Evolutionary conservation across 1,284 basidiomycete genomes (phyloP).

Genomic region (Trametes pubescens): DNA sequence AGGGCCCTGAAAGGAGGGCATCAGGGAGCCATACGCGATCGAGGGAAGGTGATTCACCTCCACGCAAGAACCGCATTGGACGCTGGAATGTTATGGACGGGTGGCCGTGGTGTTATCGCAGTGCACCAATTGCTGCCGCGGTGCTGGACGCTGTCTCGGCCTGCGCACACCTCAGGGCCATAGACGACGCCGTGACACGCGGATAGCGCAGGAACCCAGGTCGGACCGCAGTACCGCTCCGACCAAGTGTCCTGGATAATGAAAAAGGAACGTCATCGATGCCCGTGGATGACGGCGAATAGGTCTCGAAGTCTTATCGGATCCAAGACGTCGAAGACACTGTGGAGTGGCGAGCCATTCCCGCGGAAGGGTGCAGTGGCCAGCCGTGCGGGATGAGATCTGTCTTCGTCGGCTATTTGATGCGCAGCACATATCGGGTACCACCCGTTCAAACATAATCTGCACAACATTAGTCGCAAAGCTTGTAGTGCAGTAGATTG

Average conservation of each 20-base stretch:
- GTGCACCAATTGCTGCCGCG: slow-evolving; percentile 11
- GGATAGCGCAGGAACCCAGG: neutral
- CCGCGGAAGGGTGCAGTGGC: neutral
- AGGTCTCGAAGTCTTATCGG: slow-evolving; percentile 20
- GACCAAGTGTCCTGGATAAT: slow-evolving; percentile 8
- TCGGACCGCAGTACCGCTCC: slow-evolving; percentile 24
- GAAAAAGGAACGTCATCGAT: slow-evolving; percentile 23
- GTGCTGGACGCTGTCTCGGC: neutral
- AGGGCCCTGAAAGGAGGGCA: slow-evolving; percentile 8
- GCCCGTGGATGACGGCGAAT: neutral
- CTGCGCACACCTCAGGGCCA: neutral
- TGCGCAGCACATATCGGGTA: too few relatives aligned
- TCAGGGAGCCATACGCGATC: slow-evolving; percentile 12
- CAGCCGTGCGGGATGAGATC: too few relatives aligned
- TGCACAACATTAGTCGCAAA: too few relatives aligned
- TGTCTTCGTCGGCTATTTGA: too few relatives aligned
- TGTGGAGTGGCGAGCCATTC: neutral
- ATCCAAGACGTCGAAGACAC: neutral
- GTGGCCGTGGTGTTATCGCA: slow-evolving; percentile 2
- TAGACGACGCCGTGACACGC: slow-evolving; percentile 1
- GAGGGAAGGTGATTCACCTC: slow-evolving; percentile 12
- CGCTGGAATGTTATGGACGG: neutral
- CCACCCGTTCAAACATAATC: too few relatives aligned
- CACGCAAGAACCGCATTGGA: slow-evolving; percentile 15
- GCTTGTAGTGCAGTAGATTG: too few relatives aligned